phyloP scores from a whole-genome alignment of 441 rosid species.

The Heliophila coronopifolia region DNA sequence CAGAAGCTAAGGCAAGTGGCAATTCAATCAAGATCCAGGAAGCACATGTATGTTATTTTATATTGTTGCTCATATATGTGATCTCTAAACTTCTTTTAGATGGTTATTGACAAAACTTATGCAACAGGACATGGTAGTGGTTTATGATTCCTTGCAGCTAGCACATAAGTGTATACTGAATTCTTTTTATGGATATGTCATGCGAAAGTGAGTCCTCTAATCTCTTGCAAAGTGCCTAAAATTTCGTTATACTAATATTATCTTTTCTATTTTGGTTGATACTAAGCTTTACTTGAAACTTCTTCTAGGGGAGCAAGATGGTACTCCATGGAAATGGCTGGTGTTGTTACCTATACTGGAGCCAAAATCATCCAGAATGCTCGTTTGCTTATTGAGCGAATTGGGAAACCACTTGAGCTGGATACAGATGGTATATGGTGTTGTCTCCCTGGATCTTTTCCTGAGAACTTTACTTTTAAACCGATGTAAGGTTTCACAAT shows the following conservation, averaged over 20 bases:
- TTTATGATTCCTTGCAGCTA: constrained; percentile 95
- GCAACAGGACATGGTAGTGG: constrained; percentile 94
- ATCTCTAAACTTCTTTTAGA: constrained; percentile 17
- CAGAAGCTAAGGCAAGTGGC: constrained; percentile 95
- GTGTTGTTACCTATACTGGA: constrained; percentile 98
- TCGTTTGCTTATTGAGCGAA: constrained; percentile 84
- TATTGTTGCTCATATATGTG: constrained; percentile 12
- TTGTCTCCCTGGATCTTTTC: constrained; percentile 91
- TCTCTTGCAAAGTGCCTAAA: constrained; percentile 19
- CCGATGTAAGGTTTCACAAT: constrained; percentile 59
- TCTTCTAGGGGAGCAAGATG: constrained; percentile 94
- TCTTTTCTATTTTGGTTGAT: constrained; percentile 23
- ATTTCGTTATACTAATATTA: constrained; percentile 11
- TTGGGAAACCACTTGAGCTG: constrained; percentile 97
- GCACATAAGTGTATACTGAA: constrained; percentile 98
- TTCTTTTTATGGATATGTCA: constrained; percentile 99
- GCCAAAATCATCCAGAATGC: constrained; percentile 99
- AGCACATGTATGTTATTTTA: constrained; percentile 61
- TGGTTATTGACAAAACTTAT: constrained; percentile 24
- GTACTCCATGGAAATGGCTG: constrained; percentile 99
- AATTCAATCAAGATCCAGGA: constrained; percentile 96
- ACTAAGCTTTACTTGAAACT: constrained; percentile 26
- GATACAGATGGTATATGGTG: constrained; percentile 99
- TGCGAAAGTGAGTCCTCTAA: constrained; percentile 82
- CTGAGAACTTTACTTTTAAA: constrained; percentile 90